Evolutionary conservation across 331 rosid species (phyloP).

Genomic region (Pyrus hybrid): DNA sequence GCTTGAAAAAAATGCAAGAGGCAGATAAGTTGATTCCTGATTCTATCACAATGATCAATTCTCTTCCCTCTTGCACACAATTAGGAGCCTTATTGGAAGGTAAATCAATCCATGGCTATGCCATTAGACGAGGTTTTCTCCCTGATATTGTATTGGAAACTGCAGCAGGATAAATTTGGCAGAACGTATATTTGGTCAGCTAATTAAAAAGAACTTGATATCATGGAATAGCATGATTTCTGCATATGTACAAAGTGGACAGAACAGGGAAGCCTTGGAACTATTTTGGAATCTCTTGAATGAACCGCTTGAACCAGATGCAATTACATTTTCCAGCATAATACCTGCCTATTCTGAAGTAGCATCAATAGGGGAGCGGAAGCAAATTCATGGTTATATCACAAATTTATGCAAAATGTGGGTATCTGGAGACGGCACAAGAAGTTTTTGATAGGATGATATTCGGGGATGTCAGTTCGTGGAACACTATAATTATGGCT

Average conservation of each 20-base stretch:
- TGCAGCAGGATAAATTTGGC: constrained; percentile 28
- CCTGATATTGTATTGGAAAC: constrained; percentile 50
- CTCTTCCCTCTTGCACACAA: constrained; percentile 42
- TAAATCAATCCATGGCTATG: constrained; percentile 46
- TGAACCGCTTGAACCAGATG: constrained; percentile 26
- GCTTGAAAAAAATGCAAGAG: constrained; percentile 39
- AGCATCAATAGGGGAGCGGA: constrained; percentile 38
- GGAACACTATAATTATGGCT: constrained; percentile 55
- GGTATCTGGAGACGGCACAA: constrained; percentile 25
- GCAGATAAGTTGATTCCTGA: constrained; percentile 31
- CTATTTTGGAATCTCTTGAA: constrained; percentile 30
- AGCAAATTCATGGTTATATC: constrained; percentile 44
- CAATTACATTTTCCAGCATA: constrained; percentile 42
- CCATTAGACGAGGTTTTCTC: constrained; percentile 46
- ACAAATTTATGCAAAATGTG: constrained; percentile 49
- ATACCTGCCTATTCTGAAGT: constrained; percentile 41
- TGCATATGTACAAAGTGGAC: constrained; percentile 26
- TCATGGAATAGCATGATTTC: constrained; percentile 52
- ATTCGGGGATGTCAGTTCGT: constrained; percentile 36
- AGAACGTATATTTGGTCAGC: constrained; percentile 28
- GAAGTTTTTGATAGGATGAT: constrained; percentile 32
- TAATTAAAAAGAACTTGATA: constrained; percentile 24
- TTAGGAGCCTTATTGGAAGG: constrained; percentile 33
- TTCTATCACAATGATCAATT: constrained; percentile 33
- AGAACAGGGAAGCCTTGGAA: constrained; percentile 29